These are phyloP conservation scores for Tolypocladium sp. DNA, from an alignment of 2,329 filamentous ascomycete species.

Conservation along the genomic window DNA sequence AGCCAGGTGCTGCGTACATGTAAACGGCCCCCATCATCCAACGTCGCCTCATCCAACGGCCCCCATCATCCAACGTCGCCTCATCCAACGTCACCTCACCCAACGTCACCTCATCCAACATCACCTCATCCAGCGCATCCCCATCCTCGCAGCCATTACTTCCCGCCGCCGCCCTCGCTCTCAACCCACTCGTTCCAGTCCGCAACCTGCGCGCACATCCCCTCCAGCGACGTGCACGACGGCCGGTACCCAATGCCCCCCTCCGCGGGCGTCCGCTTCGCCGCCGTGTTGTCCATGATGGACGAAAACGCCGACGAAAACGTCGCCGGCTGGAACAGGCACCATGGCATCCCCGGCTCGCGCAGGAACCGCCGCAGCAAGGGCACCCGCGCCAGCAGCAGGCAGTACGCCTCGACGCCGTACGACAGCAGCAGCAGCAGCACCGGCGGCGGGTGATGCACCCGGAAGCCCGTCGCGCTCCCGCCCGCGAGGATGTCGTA, in stretches of 20 bases:
- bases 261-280: conserved; percentile 23
- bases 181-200: conserved; percentile 26
- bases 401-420: conserved; percentile 10
- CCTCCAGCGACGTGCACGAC: conserved; percentile 28
- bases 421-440: conserved; percentile 27
- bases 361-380: conserved; percentile 14
- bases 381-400: conserved; percentile 8
- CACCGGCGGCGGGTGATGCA: conserved; percentile 22
- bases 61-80: too few relatives aligned
- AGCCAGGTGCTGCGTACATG: too few relatives aligned
- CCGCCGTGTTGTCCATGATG: conserved; percentile 26
- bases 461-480: conserved; percentile 19
- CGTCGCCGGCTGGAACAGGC: conserved; percentile 29
- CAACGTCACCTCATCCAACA: too few relatives aligned
- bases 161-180: background rate
- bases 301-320: conserved; percentile 26
- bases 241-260: conserved; percentile 32
- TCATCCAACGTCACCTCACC: too few relatives aligned
- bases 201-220: conserved; percentile 27
- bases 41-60: too few relatives aligned
- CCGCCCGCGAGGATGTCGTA: conserved; percentile 23
- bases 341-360: conserved; percentile 24
- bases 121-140: too few relatives aligned
- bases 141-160: too few relatives aligned
- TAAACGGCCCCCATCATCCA: too few relatives aligned